These are phyloP conservation scores for Leccinum subgranulosum DNA, from an alignment of 768 basidiomycete genomes.

Conservation along the genomic window DNA sequence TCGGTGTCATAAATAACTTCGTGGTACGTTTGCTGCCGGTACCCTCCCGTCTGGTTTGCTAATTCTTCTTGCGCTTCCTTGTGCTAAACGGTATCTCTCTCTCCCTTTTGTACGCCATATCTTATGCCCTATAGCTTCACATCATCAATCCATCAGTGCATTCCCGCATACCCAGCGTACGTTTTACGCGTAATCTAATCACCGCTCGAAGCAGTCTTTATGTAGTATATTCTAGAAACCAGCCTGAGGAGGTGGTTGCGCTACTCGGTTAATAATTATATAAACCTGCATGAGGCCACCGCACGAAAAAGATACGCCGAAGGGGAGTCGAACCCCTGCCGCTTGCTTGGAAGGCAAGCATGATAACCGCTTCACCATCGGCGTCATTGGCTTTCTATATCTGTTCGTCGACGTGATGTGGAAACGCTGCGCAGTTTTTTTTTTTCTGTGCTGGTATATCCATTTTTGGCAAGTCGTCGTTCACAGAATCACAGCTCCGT, in stretches of 20 bases:
- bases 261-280: neutral
- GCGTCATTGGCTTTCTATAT: slow-evolving; percentile 27
- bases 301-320: slow-evolving; percentile 37
- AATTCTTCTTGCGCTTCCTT: slow-evolving; percentile 10
- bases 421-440: neutral
- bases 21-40: neutral
- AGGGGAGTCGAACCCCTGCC: slow-evolving; percentile 80
- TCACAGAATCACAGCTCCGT: slow-evolving; percentile 12
- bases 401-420: slow-evolving; percentile 1
- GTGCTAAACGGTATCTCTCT: slow-evolving; percentile 2
- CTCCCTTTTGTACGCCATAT: neutral
- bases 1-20: neutral
- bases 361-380: slow-evolving; percentile 91
- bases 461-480: neutral
- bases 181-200: neutral
- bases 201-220: slow-evolving; percentile 10
- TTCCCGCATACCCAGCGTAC: neutral
- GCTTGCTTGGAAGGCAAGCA: slow-evolving; percentile 86
- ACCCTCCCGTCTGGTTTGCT: neutral
- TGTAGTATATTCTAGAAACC: neutral
- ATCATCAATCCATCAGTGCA: neutral
- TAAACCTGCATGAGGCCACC: neutral
- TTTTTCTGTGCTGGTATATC: neutral
- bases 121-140: slow-evolving; percentile 3
- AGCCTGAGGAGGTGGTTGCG: neutral